Evolutionary conservation across 1,284 basidiomycete genomes (phyloP).

Genomic region (Cerioporus squamosus): DNA sequence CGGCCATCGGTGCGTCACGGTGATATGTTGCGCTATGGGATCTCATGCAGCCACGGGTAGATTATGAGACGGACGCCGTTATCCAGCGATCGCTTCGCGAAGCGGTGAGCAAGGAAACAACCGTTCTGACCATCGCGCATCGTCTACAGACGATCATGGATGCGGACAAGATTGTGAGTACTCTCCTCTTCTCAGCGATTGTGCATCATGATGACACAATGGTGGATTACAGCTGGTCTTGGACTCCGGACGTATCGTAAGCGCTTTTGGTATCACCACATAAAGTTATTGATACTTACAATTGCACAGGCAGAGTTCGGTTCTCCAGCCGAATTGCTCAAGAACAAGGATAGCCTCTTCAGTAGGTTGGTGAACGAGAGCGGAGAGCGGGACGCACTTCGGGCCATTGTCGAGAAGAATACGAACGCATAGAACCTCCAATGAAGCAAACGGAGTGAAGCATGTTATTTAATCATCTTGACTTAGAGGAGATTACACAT

Average conservation of each 20-base stretch:
- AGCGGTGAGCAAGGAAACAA: constrained; percentile 53
- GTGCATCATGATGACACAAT: not conserved
- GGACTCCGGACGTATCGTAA: constrained; percentile 40
- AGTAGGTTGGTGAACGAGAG: constrained; percentile 63
- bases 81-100: constrained; percentile 51
- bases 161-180: constrained; percentile 29
- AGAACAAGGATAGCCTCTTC: constrained; percentile 52
- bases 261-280: not conserved
- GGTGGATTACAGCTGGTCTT: constrained; percentile 38
- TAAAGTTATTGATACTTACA: not conserved
- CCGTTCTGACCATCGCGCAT: constrained; percentile 66
- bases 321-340: constrained; percentile 61
- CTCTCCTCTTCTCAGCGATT: too few relatives aligned
- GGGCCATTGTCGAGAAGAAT: not conserved
- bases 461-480: too few relatives aligned
- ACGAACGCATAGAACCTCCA: too few relatives aligned
- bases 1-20: constrained; percentile 47
- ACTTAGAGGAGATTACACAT: too few relatives aligned
- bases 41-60: constrained; percentile 11
- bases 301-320: constrained; percentile 54
- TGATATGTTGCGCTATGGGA: not conserved
- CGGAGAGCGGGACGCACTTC: constrained; percentile 45
- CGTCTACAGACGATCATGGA: constrained; percentile 72
- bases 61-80: constrained; percentile 21
- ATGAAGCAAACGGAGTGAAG: too few relatives aligned